phyloP scores from a whole-genome alignment of 1,284 basidiomycete genomes.

The Moniliella sp. region DNA sequence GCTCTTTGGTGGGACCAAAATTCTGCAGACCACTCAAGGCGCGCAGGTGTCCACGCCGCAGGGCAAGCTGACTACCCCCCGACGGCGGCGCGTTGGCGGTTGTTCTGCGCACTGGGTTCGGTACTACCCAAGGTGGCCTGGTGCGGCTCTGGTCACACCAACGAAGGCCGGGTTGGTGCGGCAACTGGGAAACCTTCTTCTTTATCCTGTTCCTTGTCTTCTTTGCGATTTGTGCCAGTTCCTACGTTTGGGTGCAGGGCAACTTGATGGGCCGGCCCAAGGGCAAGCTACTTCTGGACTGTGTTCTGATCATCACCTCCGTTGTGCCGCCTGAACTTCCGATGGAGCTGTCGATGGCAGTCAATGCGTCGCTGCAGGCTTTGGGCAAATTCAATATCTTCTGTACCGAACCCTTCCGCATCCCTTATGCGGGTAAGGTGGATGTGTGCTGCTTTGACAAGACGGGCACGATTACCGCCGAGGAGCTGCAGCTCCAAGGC shows the following conservation, averaged over 20 bases:
- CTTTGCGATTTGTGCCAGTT: slow-evolving; percentile 28
- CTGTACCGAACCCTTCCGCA: slow-evolving; percentile 33
- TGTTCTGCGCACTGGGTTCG: slow-evolving; percentile 31
- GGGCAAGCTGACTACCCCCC: slow-evolving; percentile 12
- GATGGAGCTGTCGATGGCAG: slow-evolving; percentile 33
- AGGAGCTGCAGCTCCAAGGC: slow-evolving; percentile 30
- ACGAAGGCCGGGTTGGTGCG: no score
- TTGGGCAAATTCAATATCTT: slow-evolving; percentile 52
- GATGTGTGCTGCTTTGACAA: slow-evolving; percentile 35
- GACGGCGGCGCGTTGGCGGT: slow-evolving; percentile 25
- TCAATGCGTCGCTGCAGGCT: slow-evolving; percentile 44
- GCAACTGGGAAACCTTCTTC: slow-evolving; percentile 30
- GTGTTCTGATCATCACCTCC: slow-evolving; percentile 32
- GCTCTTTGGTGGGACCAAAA: slow-evolving; percentile 32
- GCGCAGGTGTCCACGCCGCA: slow-evolving; percentile 9
- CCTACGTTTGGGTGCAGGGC: slow-evolving; percentile 28
- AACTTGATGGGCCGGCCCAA: slow-evolving; percentile 28
- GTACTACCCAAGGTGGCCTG: slow-evolving; percentile 31
- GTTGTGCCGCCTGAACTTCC: slow-evolving; percentile 32
- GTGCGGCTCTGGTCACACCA: no score
- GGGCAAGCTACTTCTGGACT: slow-evolving; percentile 31
- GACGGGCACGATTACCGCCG: slow-evolving; percentile 32
- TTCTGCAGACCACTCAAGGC: slow-evolving; percentile 29
- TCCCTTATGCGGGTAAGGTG: slow-evolving; percentile 29
- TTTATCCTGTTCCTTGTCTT: slow-evolving; percentile 32